Evolutionary conservation across 1,284 basidiomycete genomes (phyloP).

Genomic region (Malassezia sympodialis): DNA sequence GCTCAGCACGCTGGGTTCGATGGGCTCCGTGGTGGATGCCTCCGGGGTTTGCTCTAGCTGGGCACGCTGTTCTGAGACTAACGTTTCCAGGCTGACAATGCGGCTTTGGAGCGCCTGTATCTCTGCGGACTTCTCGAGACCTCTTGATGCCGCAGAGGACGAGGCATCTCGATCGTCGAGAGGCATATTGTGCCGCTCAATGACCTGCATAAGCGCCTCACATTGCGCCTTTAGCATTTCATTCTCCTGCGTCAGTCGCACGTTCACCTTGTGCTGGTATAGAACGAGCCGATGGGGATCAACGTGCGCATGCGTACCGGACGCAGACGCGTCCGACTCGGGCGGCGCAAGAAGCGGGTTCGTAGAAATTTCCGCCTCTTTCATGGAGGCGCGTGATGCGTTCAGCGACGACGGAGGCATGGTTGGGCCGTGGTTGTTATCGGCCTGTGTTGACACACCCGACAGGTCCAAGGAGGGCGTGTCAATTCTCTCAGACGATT

Average conservation of each 20-base stretch:
- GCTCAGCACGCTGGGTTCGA: neutral
- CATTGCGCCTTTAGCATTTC: slow-evolving; percentile 15
- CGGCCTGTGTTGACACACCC: neutral
- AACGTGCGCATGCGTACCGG: slow-evolving; percentile 4
- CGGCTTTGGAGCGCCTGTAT: neutral
- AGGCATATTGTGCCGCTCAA: neutral
- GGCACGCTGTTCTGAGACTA: neutral
- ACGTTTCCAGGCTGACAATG: slow-evolving; percentile 2
- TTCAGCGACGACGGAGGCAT: neutral
- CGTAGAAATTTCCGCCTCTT: neutral
- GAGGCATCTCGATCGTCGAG: neutral
- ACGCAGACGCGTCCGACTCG: neutral
- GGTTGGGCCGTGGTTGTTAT: neutral
- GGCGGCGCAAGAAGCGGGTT: neutral
- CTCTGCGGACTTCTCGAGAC: neutral
- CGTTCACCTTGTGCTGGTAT: slow-evolving; percentile 17
- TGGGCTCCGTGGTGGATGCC: neutral
- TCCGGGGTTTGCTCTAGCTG: neutral
- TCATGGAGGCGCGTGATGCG: neutral
- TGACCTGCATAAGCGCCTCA: slow-evolving; percentile 5
- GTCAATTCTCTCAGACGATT: neutral
- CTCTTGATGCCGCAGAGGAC: neutral
- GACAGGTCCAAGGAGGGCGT: neutral
- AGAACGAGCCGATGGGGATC: slow-evolving; percentile 9
- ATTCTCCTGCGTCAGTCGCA: slow-evolving; percentile 12